phyloP scores from a whole-genome alignment of 345 rosid genomes.

The Schrenkiella parvula region DNA sequence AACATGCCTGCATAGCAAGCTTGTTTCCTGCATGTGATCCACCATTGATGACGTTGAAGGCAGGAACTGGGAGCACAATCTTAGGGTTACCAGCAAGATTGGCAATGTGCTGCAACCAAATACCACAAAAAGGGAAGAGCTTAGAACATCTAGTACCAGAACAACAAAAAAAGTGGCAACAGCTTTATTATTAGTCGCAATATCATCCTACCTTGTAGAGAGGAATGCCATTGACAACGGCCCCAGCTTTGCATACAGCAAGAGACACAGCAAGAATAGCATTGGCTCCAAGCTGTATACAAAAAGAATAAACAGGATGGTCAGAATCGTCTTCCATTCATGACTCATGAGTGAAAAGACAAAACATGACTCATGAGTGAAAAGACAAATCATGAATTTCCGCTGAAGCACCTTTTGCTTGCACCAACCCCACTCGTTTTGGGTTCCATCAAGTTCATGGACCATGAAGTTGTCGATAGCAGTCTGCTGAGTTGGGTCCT shows the following conservation, averaged over 20 bases:
- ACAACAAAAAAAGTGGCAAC: background rate
- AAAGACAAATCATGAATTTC: background rate
- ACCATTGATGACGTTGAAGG: constrained; percentile 98
- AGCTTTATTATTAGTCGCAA: background rate
- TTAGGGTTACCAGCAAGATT: constrained; percentile 88
- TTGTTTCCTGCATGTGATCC: constrained; percentile 99
- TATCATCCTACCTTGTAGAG: constrained; percentile 63
- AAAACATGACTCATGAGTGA: background rate
- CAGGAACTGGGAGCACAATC: constrained; percentile 93
- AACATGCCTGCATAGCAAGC: constrained; percentile 88
- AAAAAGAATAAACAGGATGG: background rate
- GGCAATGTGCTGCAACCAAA: constrained; percentile 55
- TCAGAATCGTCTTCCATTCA: background rate
- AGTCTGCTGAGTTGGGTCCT: constrained; percentile 89
- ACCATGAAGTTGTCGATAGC: constrained; percentile 91
- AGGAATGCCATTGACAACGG: constrained; percentile 60
- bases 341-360: background rate
- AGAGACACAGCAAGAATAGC: constrained; percentile 97
- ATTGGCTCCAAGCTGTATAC: constrained; percentile 90
- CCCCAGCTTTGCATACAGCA: constrained; percentile 94
- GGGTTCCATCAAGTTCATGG: constrained; percentile 91
- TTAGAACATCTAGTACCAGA: background rate
- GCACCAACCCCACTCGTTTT: constrained; percentile 99
- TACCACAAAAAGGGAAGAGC: background rate
- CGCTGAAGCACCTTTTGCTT: constrained; percentile 69